Evolutionary conservation across 2,329 filamentous ascomycete species (phyloP).

Genomic region (Xylariaceae sp.): DNA sequence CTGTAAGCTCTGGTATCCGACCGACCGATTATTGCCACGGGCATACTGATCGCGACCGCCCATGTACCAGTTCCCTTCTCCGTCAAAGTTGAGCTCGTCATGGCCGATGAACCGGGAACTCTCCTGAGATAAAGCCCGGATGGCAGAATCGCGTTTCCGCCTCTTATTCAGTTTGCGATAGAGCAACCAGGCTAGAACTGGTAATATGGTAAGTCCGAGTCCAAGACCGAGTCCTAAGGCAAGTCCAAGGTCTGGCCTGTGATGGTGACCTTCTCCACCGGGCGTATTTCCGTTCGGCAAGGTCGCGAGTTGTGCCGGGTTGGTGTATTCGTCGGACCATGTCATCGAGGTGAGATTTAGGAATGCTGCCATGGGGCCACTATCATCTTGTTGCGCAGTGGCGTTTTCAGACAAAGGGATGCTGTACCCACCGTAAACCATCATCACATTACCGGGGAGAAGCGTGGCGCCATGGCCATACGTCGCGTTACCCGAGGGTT

Average conservation of each 20-base stretch:
- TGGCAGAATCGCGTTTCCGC: slow-evolving; percentile 39
- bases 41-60: slow-evolving; percentile 41
- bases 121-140: slow-evolving; percentile 47
- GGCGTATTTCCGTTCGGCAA: slow-evolving; percentile 10
- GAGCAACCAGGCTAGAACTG: slow-evolving; percentile 44
- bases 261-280: slow-evolving; percentile 5
- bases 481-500: slow-evolving; percentile 43
- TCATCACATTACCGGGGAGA: slow-evolving; percentile 62
- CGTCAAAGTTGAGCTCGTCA: slow-evolving; percentile 35
- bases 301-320: slow-evolving; percentile 33
- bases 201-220: slow-evolving; percentile 49
- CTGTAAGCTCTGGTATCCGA: slow-evolving; percentile 49
- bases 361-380: slow-evolving; percentile 35
- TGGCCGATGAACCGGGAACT: slow-evolving; percentile 40
- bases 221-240: slow-evolving; percentile 62
- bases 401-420: slow-evolving; percentile 37
- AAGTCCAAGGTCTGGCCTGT: slow-evolving; percentile 48
- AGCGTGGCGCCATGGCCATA: slow-evolving; percentile 61
- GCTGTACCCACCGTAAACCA: slow-evolving; percentile 59
- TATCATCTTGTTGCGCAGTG: slow-evolving; percentile 33
- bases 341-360: slow-evolving; percentile 53
- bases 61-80: slow-evolving; percentile 40
- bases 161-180: slow-evolving; percentile 40
- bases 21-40: slow-evolving; percentile 34
- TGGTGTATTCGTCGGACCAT: slow-evolving; percentile 48